Evolutionary conservation across 192 early-diverging fungal genomes (phyloP), one percentile per base, ranked within the genome.

Genomic region (Podila horticola): DNA sequence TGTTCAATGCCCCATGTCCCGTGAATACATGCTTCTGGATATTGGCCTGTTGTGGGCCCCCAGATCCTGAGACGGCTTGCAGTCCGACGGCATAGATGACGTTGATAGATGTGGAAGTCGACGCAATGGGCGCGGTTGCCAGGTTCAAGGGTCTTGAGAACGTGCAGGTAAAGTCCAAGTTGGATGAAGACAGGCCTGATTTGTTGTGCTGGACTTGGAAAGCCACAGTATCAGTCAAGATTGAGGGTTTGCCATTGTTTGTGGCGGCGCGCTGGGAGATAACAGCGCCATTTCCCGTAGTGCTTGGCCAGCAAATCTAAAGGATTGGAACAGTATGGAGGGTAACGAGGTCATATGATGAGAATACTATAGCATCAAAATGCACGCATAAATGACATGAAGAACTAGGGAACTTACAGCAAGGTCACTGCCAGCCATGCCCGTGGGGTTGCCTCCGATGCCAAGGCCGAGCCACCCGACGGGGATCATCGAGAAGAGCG

Each of bases 401-500:
- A 52, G 20, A 36, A 20, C 13, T 33, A 34, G 19, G 38, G 29
- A 13, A 60, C 68, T 71, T 77, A 77, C 75, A 19, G 75, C 75
- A 26, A 77, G 75, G 29, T 77, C 75, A 45, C 71, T 77, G 19
- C 69, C 69, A 48, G 55, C 58, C 75, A 77, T 77, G 57, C 22
- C 64, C 2, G 12, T 36, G 2, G 62, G 13, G 5, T 15, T 36
- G 13, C 75, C 75, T 33, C 75, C 75, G 41, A 66, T 51, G 26
- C 75, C 75, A 22, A 77, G 10, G 4, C 68, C 75, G 34, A 77
- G 38, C 75, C 75, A 77, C 28, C 68, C 75, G 12, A 72, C 52
- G 4, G 29, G 24, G 30, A 67, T 62, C 41, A 63, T 71, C 17
- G 75, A 71, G 15, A n/a, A 61, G 9, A 79, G 75, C 1, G 64